phyloP scores from a whole-genome alignment of 257 asterid genomes.

The Solanum sparsipilum region DNA sequence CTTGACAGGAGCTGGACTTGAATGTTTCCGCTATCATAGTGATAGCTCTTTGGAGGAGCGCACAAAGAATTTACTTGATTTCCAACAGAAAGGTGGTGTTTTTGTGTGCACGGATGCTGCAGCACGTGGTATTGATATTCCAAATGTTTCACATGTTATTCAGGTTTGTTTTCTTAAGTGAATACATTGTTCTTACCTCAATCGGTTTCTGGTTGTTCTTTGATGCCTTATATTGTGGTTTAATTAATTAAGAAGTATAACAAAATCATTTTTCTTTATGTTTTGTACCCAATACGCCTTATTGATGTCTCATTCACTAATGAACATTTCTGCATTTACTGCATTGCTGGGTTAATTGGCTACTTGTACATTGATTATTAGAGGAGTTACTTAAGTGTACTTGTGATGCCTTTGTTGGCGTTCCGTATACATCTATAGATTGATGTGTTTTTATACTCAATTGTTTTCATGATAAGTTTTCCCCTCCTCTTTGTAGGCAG shows the following conservation, averaged over 20 bases:
- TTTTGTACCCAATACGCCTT: background rate
- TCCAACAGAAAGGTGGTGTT: conserved; percentile 84
- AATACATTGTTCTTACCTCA: background rate
- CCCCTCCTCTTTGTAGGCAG: conserved; percentile 44
- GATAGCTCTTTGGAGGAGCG: conserved; percentile 69
- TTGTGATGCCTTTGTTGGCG: background rate
- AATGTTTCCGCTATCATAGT: conserved; percentile 67
- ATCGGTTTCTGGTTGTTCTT: background rate
- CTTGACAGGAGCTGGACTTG: conserved; percentile 51
- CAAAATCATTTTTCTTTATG: background rate
- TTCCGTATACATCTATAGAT: background rate
- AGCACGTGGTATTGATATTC: conserved; percentile 92
- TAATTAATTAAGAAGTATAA: background rate
- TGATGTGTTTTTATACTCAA: background rate
- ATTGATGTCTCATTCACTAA: background rate
- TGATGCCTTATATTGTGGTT: background rate
- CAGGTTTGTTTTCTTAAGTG: conserved; percentile 33
- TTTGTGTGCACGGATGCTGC: conserved; percentile 98
- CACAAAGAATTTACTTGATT: conserved; percentile 48
- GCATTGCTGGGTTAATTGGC: background rate
- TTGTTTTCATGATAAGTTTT: background rate
- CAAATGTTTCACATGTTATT: conserved; percentile 84
- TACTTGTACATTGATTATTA: background rate
- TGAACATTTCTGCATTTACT: background rate
- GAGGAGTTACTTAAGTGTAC: background rate